A percentile compares a stretch with the other conserved stretches of the same genome.
phyloP scores from a whole-genome alignment of 441 rosid genomes.

The Viola pubescens region DNA sequence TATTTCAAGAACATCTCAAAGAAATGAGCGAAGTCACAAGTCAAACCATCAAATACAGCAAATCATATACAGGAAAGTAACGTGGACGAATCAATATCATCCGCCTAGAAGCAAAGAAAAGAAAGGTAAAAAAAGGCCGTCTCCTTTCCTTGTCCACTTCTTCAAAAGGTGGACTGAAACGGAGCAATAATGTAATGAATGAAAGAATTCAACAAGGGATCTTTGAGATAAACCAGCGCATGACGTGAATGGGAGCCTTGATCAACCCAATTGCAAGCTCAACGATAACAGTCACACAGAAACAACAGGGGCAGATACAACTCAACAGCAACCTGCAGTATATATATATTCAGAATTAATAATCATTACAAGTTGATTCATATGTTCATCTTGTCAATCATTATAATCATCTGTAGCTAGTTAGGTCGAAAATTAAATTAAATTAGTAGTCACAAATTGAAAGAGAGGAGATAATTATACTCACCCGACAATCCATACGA shows the following conservation, averaged over 20 bases:
- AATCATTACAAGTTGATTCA: not conserved
- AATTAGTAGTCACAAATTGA: not conserved
- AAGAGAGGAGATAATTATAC: constrained; percentile 12
- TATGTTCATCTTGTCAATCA: too few species aligned
- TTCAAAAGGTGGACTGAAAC: too few species aligned
- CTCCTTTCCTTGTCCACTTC: too few species aligned
- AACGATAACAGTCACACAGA: constrained; percentile 47
- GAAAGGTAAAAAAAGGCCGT: too few species aligned
- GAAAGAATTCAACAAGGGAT: constrained; percentile 39
- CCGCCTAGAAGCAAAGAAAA: too few species aligned
- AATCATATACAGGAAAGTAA: too few species aligned
- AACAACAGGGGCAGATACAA: constrained; percentile 48
- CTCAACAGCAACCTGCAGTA: constrained; percentile 46
- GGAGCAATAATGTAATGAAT: too few species aligned
- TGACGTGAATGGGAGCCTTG: constrained; percentile 57
- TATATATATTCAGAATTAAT: not conserved
- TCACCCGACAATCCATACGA: constrained; percentile 80
- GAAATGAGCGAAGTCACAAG: too few species aligned
- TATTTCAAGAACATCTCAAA: too few species aligned
- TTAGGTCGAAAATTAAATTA: too few species aligned
- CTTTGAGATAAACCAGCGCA: constrained; percentile 58
- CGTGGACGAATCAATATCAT: too few species aligned
- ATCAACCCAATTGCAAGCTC: constrained; percentile 54
- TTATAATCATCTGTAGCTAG: not conserved
- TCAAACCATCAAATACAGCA: too few species aligned